Base-by-base conservation (phyloP, 176 grass and related monocot genomes). In the Microstegium vimineum region DNA sequence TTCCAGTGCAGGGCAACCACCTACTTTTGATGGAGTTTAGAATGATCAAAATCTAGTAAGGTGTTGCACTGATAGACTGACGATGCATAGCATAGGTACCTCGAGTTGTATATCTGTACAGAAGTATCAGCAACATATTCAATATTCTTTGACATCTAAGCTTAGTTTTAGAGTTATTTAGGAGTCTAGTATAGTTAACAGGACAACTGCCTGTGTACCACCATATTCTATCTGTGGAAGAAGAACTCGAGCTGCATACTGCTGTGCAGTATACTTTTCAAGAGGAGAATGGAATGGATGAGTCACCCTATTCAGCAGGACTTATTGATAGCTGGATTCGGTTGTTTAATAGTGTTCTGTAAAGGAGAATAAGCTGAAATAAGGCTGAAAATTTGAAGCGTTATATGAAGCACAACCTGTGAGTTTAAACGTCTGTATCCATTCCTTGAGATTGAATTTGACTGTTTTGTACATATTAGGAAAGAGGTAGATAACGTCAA, bases 1-100 rank as follows among this genome's bases (percentile, higher is more conserved):
- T 67, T 82, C 90, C 38, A 82, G 64, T 60, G 71, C 54, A 1
- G 75, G 81, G 71, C 78, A 61, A 74, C 69, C 72, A 9, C 78
- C 70, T 76, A 34, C 71, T 5, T 73, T 81, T 78, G 66, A 82
- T 71, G 78, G 62, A 79, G 81, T 69, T 86, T 89, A 91, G 82
- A 82, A 47, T 60, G 56, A 75, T 22, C 32, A 32, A 59, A 54
- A 84, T 32, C 26, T n/a, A 41, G 77, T 82, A 89, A 83, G 80
- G 32, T 71, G 20, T 79, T 85, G 61, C 38, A 22, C 45, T 62
- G 69, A 77, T 59, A 23, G 3, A 56, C 33, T 32, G 23, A 67
- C 62, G 33, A 75, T 76, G 72, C 34, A 41, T 82, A 34, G 57
- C 30, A 25, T 59, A 11, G 54, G 54, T 59, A 23, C 54, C 54